phyloP scores from a whole-genome alignment of 208 protist genomes.

The Naegleria fowleri region DNA sequence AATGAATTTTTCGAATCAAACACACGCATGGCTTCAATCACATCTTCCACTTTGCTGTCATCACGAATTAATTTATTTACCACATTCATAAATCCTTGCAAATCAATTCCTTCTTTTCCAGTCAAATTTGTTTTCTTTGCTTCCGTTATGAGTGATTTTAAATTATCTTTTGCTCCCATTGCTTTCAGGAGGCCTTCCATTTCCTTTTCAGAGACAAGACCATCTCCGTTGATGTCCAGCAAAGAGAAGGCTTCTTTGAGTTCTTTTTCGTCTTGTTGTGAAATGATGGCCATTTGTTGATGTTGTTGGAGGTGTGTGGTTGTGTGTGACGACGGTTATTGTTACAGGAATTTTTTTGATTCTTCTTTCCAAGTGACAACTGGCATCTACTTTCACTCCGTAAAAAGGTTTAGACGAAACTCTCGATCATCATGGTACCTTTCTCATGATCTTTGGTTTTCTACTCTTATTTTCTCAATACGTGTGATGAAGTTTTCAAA shows the following conservation, averaged over 20 bases:
- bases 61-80: not conserved
- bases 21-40: not conserved
- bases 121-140: not conserved
- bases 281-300: not conserved
- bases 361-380: no score
- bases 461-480: no score
- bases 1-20: not conserved
- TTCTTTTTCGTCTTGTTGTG: not conserved
- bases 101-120: not conserved
- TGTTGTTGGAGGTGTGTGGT: not conserved
- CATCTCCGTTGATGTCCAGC: not conserved
- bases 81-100: not conserved
- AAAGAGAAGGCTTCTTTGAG: not conserved
- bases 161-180: not conserved
- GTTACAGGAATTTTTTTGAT: not conserved
- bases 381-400: no score
- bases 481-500: no score
- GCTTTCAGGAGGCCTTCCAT: not conserved
- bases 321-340: not conserved
- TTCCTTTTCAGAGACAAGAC: not conserved
- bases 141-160: not conserved
- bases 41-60: not conserved
- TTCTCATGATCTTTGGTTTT: no score
- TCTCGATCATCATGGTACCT: no score
- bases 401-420: no score